Conservation (phyloP, 2,329 filamentous ascomycete genomes). For the Akanthomyces uredinophilus region DNA sequence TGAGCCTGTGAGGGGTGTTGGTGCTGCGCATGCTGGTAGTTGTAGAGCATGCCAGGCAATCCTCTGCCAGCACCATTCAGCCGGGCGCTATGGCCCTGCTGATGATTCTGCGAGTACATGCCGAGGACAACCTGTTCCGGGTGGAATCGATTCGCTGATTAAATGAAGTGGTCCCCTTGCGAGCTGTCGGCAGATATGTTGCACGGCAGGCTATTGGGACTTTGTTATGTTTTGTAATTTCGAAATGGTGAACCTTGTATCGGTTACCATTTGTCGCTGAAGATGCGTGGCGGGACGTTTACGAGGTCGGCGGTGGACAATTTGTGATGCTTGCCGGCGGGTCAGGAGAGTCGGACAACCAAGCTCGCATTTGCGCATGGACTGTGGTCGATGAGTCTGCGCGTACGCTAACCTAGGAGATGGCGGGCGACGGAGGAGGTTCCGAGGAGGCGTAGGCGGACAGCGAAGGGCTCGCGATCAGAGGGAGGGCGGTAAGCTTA, state of each 20-base stretch:
- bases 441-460: neutral
- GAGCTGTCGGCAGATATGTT: slow-evolving; percentile 22
- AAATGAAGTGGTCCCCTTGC: neutral
- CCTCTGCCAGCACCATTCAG: slow-evolving; percentile 58
- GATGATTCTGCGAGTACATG: slow-evolving; percentile 71
- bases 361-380: slow-evolving; percentile 37
- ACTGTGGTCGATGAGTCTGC: slow-evolving; percentile 23
- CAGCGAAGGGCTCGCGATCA: neutral
- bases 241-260: slow-evolving; percentile 16
- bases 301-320: slow-evolving; percentile 12
- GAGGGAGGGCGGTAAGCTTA: slow-evolving; percentile 9
- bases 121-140: slow-evolving; percentile 25
- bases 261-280: slow-evolving; percentile 23
- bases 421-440: slow-evolving; percentile 18
- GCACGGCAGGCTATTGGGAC: slow-evolving; percentile 19
- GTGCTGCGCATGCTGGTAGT: slow-evolving; percentile 57
- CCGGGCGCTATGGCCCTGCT: slow-evolving; percentile 69
- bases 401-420: slow-evolving; percentile 25
- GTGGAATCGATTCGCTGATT: slow-evolving; percentile 5
- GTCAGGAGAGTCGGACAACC: slow-evolving; percentile 27
- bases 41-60: slow-evolving; percentile 63
- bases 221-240: slow-evolving; percentile 8
- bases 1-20: slow-evolving; percentile 62
- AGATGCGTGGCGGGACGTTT: slow-evolving; percentile 8
- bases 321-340: slow-evolving; percentile 26